These are phyloP conservation scores for Mycosphaerelloides madeirae DNA, from an alignment of 2,329 filamentous ascomycete species.

Conservation along the genomic window DNA sequence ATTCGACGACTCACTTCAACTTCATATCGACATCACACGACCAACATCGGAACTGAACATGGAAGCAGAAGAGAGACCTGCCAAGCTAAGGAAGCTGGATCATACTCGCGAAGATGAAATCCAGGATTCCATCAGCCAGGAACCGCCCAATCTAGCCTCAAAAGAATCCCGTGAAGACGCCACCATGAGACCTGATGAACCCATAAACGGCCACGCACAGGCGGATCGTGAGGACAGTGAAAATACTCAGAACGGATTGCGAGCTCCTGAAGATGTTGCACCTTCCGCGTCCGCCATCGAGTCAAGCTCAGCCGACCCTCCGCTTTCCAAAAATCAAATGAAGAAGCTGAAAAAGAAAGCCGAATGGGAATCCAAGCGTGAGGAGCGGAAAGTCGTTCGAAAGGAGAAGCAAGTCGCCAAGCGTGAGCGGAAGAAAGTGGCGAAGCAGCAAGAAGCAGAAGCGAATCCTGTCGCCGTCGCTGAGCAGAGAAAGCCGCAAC, in stretches of 20 bases:
- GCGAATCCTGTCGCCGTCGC: slow-evolving; percentile 4
- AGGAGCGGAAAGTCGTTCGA: slow-evolving; percentile 53
- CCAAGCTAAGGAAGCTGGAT: slow-evolving; percentile 50
- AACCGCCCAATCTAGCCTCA: background rate
- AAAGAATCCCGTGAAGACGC: too few relatives aligned
- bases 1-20: slow-evolving; percentile 1
- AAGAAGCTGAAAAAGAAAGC: slow-evolving; percentile 71
- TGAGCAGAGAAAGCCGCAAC: slow-evolving; percentile 12
- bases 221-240: too few relatives aligned
- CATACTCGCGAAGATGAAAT: background rate
- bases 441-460: slow-evolving; percentile 23
- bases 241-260: background rate
- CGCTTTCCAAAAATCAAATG: slow-evolving; percentile 76
- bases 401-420: slow-evolving; percentile 54
- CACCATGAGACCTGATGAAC: too few relatives aligned
- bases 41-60: slow-evolving; percentile 33
- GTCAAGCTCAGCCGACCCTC: slow-evolving; percentile 11
- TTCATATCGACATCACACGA: background rate
- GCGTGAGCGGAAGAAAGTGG: slow-evolving; percentile 45
- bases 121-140: background rate
- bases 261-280: slow-evolving; percentile 3
- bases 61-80: slow-evolving; percentile 53
- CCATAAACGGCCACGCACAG: too few relatives aligned
- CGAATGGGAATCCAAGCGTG: slow-evolving; percentile 69
- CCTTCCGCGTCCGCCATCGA: background rate